Evolutionary conservation across 768 basidiomycete species (phyloP).

Genomic region (Epithele typhae): DNA sequence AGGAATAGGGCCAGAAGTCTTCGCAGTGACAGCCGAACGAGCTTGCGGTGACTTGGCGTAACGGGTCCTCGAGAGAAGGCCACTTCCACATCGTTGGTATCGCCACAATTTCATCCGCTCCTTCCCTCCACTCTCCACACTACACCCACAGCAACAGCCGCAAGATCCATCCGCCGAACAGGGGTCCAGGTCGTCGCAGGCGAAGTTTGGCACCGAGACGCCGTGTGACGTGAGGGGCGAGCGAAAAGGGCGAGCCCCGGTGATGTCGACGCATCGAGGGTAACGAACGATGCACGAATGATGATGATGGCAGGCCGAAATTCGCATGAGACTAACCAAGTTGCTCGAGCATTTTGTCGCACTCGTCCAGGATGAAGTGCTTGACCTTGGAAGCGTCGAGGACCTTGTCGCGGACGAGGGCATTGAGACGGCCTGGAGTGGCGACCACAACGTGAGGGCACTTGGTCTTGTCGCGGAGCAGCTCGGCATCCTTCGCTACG

Average conservation of each 20-base stretch:
- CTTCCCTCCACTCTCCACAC: conserved; percentile 11
- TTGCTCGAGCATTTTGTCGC: conserved; percentile 99
- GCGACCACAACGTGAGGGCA: conserved; percentile 99
- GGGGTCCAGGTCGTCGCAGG: conserved; percentile 21
- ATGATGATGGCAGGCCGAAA: conserved; percentile 55
- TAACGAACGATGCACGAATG: conserved; percentile 44
- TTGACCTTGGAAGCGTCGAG: conserved; percentile 95
- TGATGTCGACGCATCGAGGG: conserved; percentile 33
- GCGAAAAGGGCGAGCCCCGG: conserved; percentile 17
- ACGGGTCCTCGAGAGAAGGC: not conserved
- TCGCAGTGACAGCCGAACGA: not conserved
- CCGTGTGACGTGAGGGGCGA: not conserved
- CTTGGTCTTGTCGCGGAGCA: conserved; percentile 91
- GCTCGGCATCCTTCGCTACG: conserved; percentile 89
- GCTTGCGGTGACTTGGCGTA: conserved; percentile 12
- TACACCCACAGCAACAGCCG: conserved; percentile 12
- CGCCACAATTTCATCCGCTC: conserved; percentile 16
- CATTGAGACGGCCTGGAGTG: conserved; percentile 95
- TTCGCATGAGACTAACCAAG: conserved; percentile 96
- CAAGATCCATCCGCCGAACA: conserved; percentile 18
- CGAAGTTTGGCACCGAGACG: not conserved
- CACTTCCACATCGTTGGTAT: not conserved
- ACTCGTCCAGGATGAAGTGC: conserved; percentile 99
- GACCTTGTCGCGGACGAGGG: conserved; percentile 91
- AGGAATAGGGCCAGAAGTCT: conserved; percentile 7